phyloP scores from a whole-genome alignment of 345 rosid species.

The Populus nigra region DNA sequence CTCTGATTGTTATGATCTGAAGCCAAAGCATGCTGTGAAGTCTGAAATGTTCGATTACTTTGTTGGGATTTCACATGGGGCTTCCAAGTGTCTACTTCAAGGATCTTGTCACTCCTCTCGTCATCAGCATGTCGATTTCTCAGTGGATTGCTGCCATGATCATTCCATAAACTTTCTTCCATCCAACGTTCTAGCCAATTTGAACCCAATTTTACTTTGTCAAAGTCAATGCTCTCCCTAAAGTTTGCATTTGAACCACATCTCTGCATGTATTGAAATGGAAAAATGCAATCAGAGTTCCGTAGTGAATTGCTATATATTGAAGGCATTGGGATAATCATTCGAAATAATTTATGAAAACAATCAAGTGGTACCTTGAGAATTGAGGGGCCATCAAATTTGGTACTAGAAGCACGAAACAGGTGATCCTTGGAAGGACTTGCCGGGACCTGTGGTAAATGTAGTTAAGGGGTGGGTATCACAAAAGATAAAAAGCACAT shows the following conservation, averaged over 20 bases:
- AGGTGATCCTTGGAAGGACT: conserved; percentile 24
- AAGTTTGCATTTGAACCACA: conserved; percentile 46
- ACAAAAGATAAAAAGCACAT: background rate
- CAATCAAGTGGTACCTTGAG: conserved; percentile 32
- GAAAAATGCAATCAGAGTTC: conserved; percentile 4
- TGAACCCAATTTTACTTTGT: conserved; percentile 40
- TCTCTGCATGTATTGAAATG: conserved; percentile 39
- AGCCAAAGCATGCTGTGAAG: conserved; percentile 20
- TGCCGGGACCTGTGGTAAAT: conserved; percentile 29
- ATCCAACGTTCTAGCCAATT: conserved; percentile 81
- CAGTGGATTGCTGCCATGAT: conserved; percentile 19
- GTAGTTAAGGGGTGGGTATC: background rate
- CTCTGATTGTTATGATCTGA: conserved; percentile 16
- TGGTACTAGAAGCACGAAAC: conserved; percentile 24
- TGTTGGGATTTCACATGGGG: conserved; percentile 48
- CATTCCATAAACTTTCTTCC: conserved; percentile 57
- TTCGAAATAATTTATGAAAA: background rate
- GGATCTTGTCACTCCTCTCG: conserved; percentile 34
- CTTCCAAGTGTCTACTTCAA: conserved; percentile 70
- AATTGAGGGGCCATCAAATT: conserved; percentile 41
- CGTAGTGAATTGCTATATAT: background rate
- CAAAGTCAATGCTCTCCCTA: conserved; percentile 34
- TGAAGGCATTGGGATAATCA: background rate
- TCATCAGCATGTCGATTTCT: conserved; percentile 28
- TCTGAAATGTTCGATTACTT: conserved; percentile 21